Percentiles rank a stretch among this genome's conserved stretches.
phyloP scores from a whole-genome alignment of 345 rosid genomes.

The Excoecaria cochinchinensis region DNA sequence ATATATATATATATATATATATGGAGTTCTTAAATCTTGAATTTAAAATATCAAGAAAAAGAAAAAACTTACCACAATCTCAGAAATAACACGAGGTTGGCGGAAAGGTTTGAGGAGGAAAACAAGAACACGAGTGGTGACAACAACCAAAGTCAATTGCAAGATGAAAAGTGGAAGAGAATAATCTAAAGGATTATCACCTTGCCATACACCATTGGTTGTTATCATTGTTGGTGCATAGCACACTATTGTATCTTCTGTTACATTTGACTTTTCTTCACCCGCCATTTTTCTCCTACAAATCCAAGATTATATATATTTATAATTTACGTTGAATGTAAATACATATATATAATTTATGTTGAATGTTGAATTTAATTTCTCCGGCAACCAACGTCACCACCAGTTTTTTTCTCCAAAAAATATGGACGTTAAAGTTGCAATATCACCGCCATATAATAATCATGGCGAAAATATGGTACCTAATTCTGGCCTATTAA shows the following conservation, averaged over 20 bases:
- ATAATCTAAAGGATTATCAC: constrained; percentile 89
- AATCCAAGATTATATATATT: too few relatives aligned
- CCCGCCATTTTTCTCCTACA: constrained; percentile 1
- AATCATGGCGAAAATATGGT: background rate
- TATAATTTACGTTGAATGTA: too few relatives aligned
- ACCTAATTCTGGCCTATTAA: too few relatives aligned
- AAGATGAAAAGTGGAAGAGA: constrained; percentile 90
- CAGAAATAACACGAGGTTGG: constrained; percentile 89
- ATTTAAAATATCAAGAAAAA: background rate
- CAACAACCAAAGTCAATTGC: constrained; percentile 71
- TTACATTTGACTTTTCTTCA: background rate
- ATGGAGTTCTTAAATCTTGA: too few relatives aligned
- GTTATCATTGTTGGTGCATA: constrained; percentile 90
- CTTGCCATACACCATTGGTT: constrained; percentile 96
- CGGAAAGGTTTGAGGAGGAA: constrained; percentile 75
- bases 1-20: too few relatives aligned
- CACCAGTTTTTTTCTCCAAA: background rate
- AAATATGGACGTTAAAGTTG: background rate
- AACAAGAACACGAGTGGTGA: constrained; percentile 66
- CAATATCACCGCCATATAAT: background rate
- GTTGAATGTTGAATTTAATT: too few relatives aligned
- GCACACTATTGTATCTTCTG: constrained; percentile 58
- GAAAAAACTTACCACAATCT: constrained; percentile 57
- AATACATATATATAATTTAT: too few relatives aligned
- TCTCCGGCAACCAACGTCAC: background rate